Base-by-base conservation (phyloP, 495 filamentous ascomycete genomes). In the Penicillium robsamsonii region DNA sequence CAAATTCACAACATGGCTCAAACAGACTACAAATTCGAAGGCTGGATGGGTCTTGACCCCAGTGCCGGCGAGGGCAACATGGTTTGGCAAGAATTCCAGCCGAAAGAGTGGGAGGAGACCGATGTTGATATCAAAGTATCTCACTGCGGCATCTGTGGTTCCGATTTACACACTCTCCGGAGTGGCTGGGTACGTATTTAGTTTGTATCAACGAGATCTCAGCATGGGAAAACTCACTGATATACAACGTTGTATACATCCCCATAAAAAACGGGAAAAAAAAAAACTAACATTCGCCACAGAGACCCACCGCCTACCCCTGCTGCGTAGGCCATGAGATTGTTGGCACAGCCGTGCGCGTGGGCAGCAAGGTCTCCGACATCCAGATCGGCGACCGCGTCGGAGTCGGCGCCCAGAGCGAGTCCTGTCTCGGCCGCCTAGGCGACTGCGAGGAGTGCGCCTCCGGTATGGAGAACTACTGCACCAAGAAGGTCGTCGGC, bases 361-460 rank as follows among this genome's bases (percentile, higher is more conserved):
- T 93, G 15, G 92, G 91, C 31, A 77, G 72, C 50, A 79, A 89
- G 44, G 87, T 81, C 49, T 76, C 66, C 6, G 70, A 79, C 38
- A 77, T 96, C 70, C 86, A 89, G 56, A 67, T 92, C 44, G 92
- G 92, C n/a, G 91, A 96, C 68, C 84, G 91, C 24, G 89, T 94
- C 35, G 92, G 92, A 35, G 89, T 96, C 25, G 92, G 92, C 46
- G 91, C 92, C 1, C 91, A 96, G 73, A 80, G 78, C 33, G 79
- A 81, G 42, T 86, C 87, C 13, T 96, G 91, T 75, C 75, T 78
- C 48, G 76, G 80, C 54, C 70, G 72, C n/a, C 53, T 66, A 25
- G 76, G 82, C 10, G 81, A 85, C 51, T 96, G 91, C 64, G 76
- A 85, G 42, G 86, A 87, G 45, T 94, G 91, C 69, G 67, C 78